Evolutionary conservation across 1,139 yeast genomes (phyloP).

Genomic region (Saccharomyces hybrid): DNA sequence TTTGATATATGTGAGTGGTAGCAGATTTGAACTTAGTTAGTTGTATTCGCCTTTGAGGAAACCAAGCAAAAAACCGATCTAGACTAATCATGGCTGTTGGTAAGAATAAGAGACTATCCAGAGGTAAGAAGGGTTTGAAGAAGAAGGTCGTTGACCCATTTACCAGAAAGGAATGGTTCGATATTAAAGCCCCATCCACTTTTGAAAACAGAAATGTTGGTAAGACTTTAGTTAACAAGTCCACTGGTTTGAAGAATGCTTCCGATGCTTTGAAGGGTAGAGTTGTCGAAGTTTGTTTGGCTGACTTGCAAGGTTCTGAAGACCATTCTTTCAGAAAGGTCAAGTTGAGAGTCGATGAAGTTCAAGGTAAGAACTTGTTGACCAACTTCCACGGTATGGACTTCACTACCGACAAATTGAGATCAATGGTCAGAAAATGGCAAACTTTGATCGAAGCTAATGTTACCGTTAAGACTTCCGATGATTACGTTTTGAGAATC

Average conservation of each 20-base stretch:
- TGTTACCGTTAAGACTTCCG: constrained; percentile 87
- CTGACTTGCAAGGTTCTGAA: constrained; percentile 88
- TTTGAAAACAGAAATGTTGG: constrained; percentile 92
- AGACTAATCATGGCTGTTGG: constrained; percentile 76
- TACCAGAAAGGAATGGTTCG: constrained; percentile 93
- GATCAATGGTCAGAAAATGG: constrained; percentile 91
- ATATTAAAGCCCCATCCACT: constrained; percentile 91
- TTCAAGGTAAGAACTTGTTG: constrained; percentile 84
- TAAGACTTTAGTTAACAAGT: constrained; percentile 88
- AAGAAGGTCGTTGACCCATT: constrained; percentile 94
- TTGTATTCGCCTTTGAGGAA: not conserved
- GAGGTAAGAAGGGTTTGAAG: constrained; percentile 94
- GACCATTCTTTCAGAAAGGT: constrained; percentile 88
- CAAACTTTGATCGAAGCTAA: constrained; percentile 87
- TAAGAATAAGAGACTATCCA: constrained; percentile 92
- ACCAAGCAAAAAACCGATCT: constrained; percentile 10
- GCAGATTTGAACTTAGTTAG: not conserved
- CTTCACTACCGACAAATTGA: constrained; percentile 84
- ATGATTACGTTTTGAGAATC: constrained; percentile 81
- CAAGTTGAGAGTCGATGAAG: constrained; percentile 86
- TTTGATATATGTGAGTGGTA: not conserved
- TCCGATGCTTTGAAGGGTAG: constrained; percentile 90
- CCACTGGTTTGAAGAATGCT: constrained; percentile 89
- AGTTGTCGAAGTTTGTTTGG: constrained; percentile 77
- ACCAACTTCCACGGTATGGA: constrained; percentile 95